Evolutionary conservation across 805 yeast genomes (phyloP), one percentile per base, ranked within the genome.

Genomic region (Ogataea ganodermae): DNA sequence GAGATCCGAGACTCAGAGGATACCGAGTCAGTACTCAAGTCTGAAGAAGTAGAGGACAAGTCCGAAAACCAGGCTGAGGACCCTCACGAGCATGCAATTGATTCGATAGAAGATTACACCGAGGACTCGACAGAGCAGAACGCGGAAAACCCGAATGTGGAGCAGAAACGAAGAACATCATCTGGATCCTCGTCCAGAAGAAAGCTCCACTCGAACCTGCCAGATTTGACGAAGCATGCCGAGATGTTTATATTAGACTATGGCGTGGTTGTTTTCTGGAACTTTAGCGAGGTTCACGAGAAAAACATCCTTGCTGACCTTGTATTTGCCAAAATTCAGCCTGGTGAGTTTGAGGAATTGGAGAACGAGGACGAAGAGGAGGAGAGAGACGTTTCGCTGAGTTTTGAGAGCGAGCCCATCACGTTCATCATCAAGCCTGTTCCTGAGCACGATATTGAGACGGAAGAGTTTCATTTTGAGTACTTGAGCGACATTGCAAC

Each of bases 221-320:
- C 75, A 0, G 82, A 80, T 49, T 70, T 77, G 42, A 68, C 78
- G 3, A 80, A 79, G 53, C 88, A 84, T 62, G 92, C 97, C 0
- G 98, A 92, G 60, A 77, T 94, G 74, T 94, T 94, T 60, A 79
- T 94, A 12, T 82, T 92, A 63, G 83, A 81, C 44, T 94, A 94
- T 63, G 99, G 99, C 17, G 96, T 92, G 12, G 89, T 94, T n/a
- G 97, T 94, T 17, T 91, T 94, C 61, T 94, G 99, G 99, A 94
- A 94, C 61, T 90, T 94, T 58, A 82, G 92, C 2, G 97, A 90
- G 62, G 74, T 80, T 6, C 97, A 94, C 62, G 99, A 94, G 60
- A 90, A 90, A 70, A 94, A 92, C 59, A 81, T 94, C 16, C 74
- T 94, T 46, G 98, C 97, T 1, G 99, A 94, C 61, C 73, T 94